Percentiles rank a stretch among this genome's conserved stretches.
These are phyloP conservation scores for Linnemannia elongata DNA, from an alignment of 192 early-diverging fungal genomes.

Conservation along the genomic window DNA sequence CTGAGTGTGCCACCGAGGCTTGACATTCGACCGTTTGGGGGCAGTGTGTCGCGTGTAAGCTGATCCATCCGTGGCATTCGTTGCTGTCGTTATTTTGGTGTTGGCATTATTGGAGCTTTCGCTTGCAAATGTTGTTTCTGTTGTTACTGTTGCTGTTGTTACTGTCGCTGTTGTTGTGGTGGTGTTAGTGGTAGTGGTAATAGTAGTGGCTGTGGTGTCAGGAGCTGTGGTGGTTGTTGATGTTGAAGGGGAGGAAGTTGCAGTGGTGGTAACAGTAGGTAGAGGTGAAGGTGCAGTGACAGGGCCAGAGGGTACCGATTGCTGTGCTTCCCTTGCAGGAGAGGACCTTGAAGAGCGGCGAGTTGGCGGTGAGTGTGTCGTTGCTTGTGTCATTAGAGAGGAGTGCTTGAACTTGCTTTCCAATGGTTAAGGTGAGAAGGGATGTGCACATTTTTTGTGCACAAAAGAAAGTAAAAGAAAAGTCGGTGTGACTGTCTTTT, in stretches of 20 bases:
- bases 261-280: not conserved
- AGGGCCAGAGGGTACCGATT: not conserved
- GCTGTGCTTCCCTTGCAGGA: not conserved
- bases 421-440: not conserved
- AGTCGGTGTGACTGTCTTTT: no score
- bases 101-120: not conserved
- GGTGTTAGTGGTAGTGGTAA: not conserved
- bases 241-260: not conserved
- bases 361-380: not conserved
- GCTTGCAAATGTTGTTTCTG: not conserved
- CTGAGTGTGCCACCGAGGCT: constrained; percentile 92
- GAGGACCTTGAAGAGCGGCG: not conserved
- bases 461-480: not conserved
- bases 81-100: not conserved
- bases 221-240: not conserved
- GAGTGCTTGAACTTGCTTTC: not conserved
- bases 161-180: not conserved
- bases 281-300: not conserved
- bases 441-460: not conserved
- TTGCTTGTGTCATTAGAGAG: not conserved
- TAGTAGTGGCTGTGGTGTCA: not conserved
- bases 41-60: constrained; percentile 49
- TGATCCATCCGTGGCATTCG: not conserved
- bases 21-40: constrained; percentile 47
- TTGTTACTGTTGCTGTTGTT: not conserved